Percentiles rank a stretch among this genome's conserved stretches.
Evolutionary conservation across 2,329 filamentous ascomycete species (phyloP).

Genomic region (Colletotrichum siamense): DNA sequence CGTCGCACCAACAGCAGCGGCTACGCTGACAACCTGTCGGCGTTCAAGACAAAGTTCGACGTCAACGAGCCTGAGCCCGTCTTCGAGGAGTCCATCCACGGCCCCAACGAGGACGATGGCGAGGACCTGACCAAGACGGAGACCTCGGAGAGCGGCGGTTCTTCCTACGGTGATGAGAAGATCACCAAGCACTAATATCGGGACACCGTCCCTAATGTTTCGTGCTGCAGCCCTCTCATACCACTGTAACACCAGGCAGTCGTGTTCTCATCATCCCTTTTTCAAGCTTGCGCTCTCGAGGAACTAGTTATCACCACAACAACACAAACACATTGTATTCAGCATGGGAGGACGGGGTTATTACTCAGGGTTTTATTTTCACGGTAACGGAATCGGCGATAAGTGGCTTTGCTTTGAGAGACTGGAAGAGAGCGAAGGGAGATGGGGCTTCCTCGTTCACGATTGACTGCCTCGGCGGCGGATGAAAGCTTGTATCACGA

Average conservation of each 20-base stretch:
- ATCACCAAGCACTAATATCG: constrained; percentile 24
- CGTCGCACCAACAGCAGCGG: constrained; percentile 92
- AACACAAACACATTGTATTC: not conserved
- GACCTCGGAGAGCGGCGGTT: constrained; percentile 65
- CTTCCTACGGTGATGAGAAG: constrained; percentile 56
- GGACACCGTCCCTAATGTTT: not conserved
- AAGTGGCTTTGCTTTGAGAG: constrained; percentile 7
- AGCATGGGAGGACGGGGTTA: not conserved
- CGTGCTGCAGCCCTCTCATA: not conserved
- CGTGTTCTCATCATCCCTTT: not conserved
- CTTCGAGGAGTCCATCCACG: constrained; percentile 87
- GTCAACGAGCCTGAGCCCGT: constrained; percentile 86
- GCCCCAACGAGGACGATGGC: constrained; percentile 58
- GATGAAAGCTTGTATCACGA: constrained; percentile 16
- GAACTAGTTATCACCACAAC: not conserved
- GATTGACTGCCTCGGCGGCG: constrained; percentile 6
- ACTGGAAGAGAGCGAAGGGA: not conserved
- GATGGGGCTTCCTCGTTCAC: not conserved
- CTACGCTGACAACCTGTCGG: constrained; percentile 70
- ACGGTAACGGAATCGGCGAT: not conserved
- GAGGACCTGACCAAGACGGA: constrained; percentile 63
- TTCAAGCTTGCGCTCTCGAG: not conserved
- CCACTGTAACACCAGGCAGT: constrained; percentile 7
- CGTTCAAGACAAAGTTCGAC: constrained; percentile 98
- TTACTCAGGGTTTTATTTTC: not conserved